Percentiles rank a stretch among this genome's conserved stretches.
Evolutionary conservation across 768 basidiomycete species (phyloP).

Genomic region (Gymnopilus dilepis): DNA sequence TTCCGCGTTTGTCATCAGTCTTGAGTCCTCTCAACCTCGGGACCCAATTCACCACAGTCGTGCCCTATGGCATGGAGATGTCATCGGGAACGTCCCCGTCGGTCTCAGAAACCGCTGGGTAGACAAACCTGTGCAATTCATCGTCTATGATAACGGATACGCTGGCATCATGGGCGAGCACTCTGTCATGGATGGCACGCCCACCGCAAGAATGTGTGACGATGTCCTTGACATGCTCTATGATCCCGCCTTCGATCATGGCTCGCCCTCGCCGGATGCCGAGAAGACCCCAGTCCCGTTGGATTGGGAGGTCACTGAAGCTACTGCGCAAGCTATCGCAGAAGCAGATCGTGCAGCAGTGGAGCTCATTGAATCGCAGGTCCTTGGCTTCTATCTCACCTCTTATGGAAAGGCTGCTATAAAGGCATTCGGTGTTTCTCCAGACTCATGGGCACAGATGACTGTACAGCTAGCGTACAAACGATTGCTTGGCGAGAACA

Average conservation of each 20-base stretch:
- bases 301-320: constrained; percentile 64
- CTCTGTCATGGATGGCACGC: constrained; percentile 90
- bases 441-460: constrained; percentile 96
- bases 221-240: constrained; percentile 66
- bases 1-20: constrained; percentile 81
- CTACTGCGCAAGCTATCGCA: constrained; percentile 55
- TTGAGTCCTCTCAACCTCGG: constrained; percentile 67
- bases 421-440: constrained; percentile 87
- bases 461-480: constrained; percentile 88
- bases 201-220: constrained; percentile 75
- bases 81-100: constrained; percentile 48
- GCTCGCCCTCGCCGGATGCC: constrained; percentile 35
- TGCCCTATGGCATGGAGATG: constrained; percentile 81
- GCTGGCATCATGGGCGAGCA: constrained; percentile 95
- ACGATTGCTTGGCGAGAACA: constrained; percentile 60
- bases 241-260: constrained; percentile 68
- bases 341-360: constrained; percentile 59
- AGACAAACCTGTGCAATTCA: constrained; percentile 89
- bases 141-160: constrained; percentile 81
- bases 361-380: constrained; percentile 67
- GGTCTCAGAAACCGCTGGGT: constrained; percentile 84
- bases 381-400: constrained; percentile 65
- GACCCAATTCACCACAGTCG: constrained; percentile 66
- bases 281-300: constrained; percentile 51
- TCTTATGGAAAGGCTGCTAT: constrained; percentile 85